Conservation (phyloP, 2,329 filamentous ascomycete species). For the Fusarium camptoceras region DNA sequence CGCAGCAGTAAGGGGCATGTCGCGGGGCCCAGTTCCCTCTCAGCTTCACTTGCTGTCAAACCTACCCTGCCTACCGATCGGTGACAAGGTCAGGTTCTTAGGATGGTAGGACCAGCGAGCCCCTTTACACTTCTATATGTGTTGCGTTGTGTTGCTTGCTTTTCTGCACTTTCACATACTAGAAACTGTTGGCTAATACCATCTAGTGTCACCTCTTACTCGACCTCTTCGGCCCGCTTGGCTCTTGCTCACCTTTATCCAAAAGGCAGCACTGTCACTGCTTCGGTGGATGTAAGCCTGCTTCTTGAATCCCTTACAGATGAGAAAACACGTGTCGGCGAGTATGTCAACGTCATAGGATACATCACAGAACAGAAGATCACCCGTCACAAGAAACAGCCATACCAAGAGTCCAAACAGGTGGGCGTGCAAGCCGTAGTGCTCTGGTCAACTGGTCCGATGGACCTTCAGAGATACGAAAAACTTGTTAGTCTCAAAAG, state of each 20-base stretch:
- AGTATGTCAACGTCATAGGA: conserved; percentile 91
- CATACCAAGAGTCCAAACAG: conserved; percentile 28
- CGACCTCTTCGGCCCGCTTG: conserved; percentile 68
- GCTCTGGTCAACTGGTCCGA: conserved; percentile 79
- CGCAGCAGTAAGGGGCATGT: conserved; percentile 54
- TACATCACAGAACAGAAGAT: conserved; percentile 67
- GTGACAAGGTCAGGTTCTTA: conserved; percentile 89
- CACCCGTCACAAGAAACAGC: conserved; percentile 12
- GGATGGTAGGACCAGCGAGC: conserved; percentile 76
- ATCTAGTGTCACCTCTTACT: conserved; percentile 63
- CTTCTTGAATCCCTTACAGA: conserved; percentile 73
- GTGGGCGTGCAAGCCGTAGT: conserved; percentile 77
- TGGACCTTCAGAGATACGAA: conserved; percentile 80
- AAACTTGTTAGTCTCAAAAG: conserved; percentile 56
- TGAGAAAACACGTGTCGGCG: conserved; percentile 76
- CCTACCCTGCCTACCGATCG: conserved; percentile 62
- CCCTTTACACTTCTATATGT: conserved; percentile 1
- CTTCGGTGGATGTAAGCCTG: conserved; percentile 77
- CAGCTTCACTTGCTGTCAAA: conserved; percentile 73
- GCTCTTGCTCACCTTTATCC: conserved; percentile 76
- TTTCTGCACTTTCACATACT: conserved; percentile 16
- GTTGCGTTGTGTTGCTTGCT: conserved; percentile 1
- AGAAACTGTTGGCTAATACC: conserved; percentile 45
- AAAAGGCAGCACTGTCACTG: conserved; percentile 57
- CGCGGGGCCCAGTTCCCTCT: conserved; percentile 71